Conservation (phyloP, 1,139 yeast species). For the Yamadazyma oceani region DNA sequence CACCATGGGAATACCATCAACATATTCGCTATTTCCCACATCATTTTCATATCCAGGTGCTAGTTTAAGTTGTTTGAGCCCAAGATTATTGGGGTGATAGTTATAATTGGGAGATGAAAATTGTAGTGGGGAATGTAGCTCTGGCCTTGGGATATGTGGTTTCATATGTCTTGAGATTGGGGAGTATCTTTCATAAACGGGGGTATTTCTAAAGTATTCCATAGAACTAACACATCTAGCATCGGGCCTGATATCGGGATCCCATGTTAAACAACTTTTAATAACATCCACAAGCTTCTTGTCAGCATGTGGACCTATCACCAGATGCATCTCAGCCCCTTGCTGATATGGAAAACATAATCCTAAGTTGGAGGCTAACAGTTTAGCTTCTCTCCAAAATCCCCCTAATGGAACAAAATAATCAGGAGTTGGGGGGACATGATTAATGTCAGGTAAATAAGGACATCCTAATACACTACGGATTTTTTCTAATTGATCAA, state of each 20-base stretch:
- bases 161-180: neutral
- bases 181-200: constrained; percentile 8
- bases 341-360: constrained; percentile 48
- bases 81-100: neutral
- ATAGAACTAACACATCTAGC: constrained; percentile 45
- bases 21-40: neutral
- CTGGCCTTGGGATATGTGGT: neutral
- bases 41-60: neutral
- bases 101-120: neutral
- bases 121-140: neutral
- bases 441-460: constrained; percentile 17
- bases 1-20: neutral
- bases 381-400: constrained; percentile 60
- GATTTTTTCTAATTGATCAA: constrained; percentile 74
- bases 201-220: constrained; percentile 53
- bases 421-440: constrained; percentile 9
- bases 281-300: constrained; percentile 48
- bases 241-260: constrained; percentile 55
- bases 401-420: constrained; percentile 58
- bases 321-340: constrained; percentile 28
- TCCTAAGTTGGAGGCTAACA: constrained; percentile 52
- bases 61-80: neutral
- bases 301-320: constrained; percentile 26
- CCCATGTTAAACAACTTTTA: constrained; percentile 63
- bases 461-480: constrained; percentile 75